Conservation (phyloP, 495 filamentous ascomycete species). For the Hypoxylon crocopeplum region DNA sequence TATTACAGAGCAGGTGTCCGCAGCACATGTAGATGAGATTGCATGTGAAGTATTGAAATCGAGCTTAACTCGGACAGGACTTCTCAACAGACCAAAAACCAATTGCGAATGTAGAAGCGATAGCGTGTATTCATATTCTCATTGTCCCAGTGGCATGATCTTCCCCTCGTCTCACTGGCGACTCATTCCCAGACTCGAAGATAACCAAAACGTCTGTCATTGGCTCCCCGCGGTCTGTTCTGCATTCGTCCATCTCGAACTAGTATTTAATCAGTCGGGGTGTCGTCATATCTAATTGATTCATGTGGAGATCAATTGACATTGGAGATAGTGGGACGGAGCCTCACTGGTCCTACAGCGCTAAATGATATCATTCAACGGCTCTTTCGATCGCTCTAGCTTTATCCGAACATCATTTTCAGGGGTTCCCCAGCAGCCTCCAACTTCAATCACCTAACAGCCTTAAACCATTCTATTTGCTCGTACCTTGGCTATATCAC, state of each 20-base stretch:
- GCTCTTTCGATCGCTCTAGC: background rate
- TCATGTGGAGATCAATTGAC: constrained; percentile 21
- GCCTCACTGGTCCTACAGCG: constrained; percentile 6
- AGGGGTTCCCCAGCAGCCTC: background rate
- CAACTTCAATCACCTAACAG: no score
- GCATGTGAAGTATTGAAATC: background rate
- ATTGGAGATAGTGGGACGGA: constrained; percentile 29
- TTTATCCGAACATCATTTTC: background rate
- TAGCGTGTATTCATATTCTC: constrained; percentile 4
- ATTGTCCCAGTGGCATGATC: constrained; percentile 16
- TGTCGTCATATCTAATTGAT: constrained; percentile 27
- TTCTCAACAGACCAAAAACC: no score
- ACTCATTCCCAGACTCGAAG: constrained; percentile 8
- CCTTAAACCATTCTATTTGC: no score
- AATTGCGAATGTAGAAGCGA: no score
- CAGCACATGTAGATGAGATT: background rate
- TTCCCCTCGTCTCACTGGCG: constrained; percentile 8
- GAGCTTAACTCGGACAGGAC: no score
- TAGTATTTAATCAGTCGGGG: background rate
- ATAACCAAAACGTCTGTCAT: constrained; percentile 25
- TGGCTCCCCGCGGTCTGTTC: constrained; percentile 8
- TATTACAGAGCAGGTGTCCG: background rate
- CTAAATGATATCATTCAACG: constrained; percentile 13
- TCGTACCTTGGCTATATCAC: no score
- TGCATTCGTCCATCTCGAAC: constrained; percentile 17